These are phyloP conservation scores for Meyerozyma carpophila DNA, from an alignment of 1,139 yeast genomes.

Conservation along the genomic window DNA sequence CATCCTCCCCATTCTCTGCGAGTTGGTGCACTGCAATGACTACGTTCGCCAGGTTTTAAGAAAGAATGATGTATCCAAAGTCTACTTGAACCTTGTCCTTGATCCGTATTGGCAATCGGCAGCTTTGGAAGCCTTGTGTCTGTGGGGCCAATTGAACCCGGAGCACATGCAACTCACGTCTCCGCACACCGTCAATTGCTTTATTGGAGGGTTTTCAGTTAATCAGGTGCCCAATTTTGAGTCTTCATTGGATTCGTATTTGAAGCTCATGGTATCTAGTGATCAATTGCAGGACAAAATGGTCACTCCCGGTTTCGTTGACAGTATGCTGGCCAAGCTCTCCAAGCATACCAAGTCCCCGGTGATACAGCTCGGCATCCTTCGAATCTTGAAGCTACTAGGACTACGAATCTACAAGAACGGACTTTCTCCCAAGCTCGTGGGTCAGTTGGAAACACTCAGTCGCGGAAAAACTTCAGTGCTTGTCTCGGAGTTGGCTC, in stretches of 20 bases:
- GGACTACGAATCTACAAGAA: slow-evolving; percentile 7
- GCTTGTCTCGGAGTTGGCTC: slow-evolving; percentile 32
- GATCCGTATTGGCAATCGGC: slow-evolving; percentile 71
- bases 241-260: slow-evolving; percentile 34
- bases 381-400: slow-evolving; percentile 26
- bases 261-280: slow-evolving; percentile 25
- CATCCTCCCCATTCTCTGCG: slow-evolving; percentile 59
- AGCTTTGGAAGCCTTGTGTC: slow-evolving; percentile 53
- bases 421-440: slow-evolving; percentile 5
- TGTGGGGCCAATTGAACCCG: slow-evolving; percentile 32
- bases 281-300: slow-evolving; percentile 17
- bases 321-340: slow-evolving; percentile 27
- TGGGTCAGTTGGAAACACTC: slow-evolving; percentile 13
- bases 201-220: slow-evolving; percentile 35
- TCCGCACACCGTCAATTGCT: slow-evolving; percentile 25
- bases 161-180: slow-evolving; percentile 19
- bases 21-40: slow-evolving; percentile 48
- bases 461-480: slow-evolving; percentile 24
- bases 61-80: slow-evolving; percentile 36
- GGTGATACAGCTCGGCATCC: slow-evolving; percentile 32
- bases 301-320: slow-evolving; percentile 23
- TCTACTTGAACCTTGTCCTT: slow-evolving; percentile 42
- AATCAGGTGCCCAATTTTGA: slow-evolving; percentile 38
- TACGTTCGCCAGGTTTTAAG: slow-evolving; percentile 33
- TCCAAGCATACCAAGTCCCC: slow-evolving; percentile 24